These are phyloP conservation scores for Pilobolus umbonatus DNA, from an alignment of 192 early-diverging fungal genomes.

Conservation along the genomic window DNA sequence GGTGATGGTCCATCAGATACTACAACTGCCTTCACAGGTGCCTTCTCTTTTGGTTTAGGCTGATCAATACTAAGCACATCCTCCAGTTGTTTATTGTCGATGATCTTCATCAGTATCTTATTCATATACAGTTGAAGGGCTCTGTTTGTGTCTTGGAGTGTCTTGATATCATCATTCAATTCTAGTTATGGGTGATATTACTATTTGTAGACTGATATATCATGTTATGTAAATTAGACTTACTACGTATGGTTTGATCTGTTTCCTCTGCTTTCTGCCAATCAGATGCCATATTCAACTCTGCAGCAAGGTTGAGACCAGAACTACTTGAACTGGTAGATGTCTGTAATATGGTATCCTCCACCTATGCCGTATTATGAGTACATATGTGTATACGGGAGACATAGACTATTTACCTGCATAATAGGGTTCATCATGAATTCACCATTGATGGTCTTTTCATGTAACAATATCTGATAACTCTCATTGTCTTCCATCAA, in stretches of 20 bases:
- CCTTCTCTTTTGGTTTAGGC: conserved; percentile 21
- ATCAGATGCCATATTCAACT: conserved; percentile 1
- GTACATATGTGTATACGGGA: background rate
- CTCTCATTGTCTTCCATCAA: conserved; percentile 80
- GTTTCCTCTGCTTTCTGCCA: conserved; percentile 9
- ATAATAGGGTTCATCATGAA: conserved; percentile 58
- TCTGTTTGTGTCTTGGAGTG: conserved; percentile 60
- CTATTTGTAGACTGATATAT: too few species aligned
- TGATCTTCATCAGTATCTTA: conserved; percentile 72
- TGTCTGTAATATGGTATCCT: background rate
- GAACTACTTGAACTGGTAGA: conserved; percentile 10
- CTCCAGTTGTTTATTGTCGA: conserved; percentile 50
- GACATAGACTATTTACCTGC: conserved; percentile 39
- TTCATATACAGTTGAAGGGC: conserved; percentile 68
- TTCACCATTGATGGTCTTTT: conserved; percentile 77
- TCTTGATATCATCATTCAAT: conserved; percentile 56
- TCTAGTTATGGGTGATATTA: too few species aligned
- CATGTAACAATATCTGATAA: conserved; percentile 74
- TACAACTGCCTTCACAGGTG: background rate
- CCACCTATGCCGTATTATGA: background rate
- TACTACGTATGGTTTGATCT: conserved; percentile 17
- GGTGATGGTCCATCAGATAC: conserved; percentile 9
- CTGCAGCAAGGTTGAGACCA: background rate
- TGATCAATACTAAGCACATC: conserved; percentile 41
- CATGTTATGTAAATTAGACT: background rate